Percentiles rank a stretch among this genome's conserved stretches.
These are phyloP conservation scores for Asterochloris sp. DNA, from an alignment of 139 green algal genomes.

Conservation along the genomic window DNA sequence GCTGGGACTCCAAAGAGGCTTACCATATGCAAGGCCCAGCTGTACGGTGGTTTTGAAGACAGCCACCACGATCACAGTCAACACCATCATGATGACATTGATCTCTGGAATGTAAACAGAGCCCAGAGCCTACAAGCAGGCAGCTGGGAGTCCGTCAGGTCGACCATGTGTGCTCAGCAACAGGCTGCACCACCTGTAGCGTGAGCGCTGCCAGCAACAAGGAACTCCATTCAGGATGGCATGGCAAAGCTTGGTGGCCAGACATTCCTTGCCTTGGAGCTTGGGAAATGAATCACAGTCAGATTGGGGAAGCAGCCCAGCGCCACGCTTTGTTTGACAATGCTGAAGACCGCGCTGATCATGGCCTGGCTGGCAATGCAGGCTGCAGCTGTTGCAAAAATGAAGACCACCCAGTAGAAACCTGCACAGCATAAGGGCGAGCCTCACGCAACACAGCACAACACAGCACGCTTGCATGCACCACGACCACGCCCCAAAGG, in stretches of 20 bases:
- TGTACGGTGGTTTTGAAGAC: conserved; percentile 34
- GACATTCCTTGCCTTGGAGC: conserved; percentile 2
- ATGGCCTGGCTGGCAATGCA: conserved; percentile 44
- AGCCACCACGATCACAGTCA: conserved; percentile 39
- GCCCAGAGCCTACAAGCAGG: conserved; percentile 13
- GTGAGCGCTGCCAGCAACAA: not conserved
- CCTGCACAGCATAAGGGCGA: not conserved
- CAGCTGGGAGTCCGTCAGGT: not conserved
- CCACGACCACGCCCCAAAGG: not conserved
- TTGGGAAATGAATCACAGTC: conserved; percentile 42
- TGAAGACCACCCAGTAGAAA: conserved; percentile 29
- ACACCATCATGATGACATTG: conserved; percentile 50
- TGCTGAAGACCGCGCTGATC: conserved; percentile 54
- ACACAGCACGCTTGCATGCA: not conserved
- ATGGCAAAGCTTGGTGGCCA: not conserved
- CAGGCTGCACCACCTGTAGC: too few species aligned
- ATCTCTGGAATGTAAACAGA: conserved; percentile 56
- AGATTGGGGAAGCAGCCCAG: conserved; percentile 51
- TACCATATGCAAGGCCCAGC: conserved; percentile 37
- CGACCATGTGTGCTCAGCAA: not conserved
- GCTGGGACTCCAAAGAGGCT: not conserved
- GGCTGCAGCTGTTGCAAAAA: conserved; percentile 45
- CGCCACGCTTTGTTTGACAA: conserved; percentile 36
- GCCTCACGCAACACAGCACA: not conserved
- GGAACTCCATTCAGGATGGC: not conserved